These are phyloP conservation scores for Penicillium sp. DNA, from an alignment of 2,329 filamentous ascomycete species.

Conservation along the genomic window DNA sequence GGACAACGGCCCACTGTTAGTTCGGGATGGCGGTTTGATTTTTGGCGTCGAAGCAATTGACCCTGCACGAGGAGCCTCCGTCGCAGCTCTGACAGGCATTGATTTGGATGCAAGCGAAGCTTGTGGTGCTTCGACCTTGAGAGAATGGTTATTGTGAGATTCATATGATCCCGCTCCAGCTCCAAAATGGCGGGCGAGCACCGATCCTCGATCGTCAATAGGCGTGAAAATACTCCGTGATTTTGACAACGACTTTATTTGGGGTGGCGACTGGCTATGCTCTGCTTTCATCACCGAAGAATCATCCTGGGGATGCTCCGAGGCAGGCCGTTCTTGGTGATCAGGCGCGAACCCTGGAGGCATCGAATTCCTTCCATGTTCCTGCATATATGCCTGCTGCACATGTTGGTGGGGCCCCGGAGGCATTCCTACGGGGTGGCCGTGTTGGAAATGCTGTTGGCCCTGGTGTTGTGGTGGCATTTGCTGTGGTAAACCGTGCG, in stretches of 20 bases:
- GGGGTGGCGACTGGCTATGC: conserved; percentile 45
- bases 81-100: conserved; percentile 54
- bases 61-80: conserved; percentile 46
- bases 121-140: conserved; percentile 35
- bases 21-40: conserved; percentile 69
- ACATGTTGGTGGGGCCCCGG: conserved; percentile 48
- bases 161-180: conserved; percentile 58
- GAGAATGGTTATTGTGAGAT: conserved; percentile 42
- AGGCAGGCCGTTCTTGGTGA: conserved; percentile 56
- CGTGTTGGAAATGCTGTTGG: conserved; percentile 36
- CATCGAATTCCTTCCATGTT: conserved; percentile 70
- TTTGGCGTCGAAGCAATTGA: conserved; percentile 65
- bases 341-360: conserved; percentile 67
- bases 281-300: conserved; percentile 43
- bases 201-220: conserved; percentile 87
- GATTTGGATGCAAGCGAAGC: conserved; percentile 58
- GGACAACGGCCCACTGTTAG: conserved; percentile 68
- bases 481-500: conserved; percentile 25
- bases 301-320: conserved; percentile 56
- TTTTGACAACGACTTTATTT: conserved; percentile 66
- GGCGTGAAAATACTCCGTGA: conserved; percentile 95
- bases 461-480: conserved; percentile 42
- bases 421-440: conserved; percentile 31
- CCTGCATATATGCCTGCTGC: conserved; percentile 71
- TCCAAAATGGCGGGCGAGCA: conserved; percentile 78